Conservation (phyloP, 805 yeast species). For the Schwanniomyces pseudopolymorphus region DNA sequence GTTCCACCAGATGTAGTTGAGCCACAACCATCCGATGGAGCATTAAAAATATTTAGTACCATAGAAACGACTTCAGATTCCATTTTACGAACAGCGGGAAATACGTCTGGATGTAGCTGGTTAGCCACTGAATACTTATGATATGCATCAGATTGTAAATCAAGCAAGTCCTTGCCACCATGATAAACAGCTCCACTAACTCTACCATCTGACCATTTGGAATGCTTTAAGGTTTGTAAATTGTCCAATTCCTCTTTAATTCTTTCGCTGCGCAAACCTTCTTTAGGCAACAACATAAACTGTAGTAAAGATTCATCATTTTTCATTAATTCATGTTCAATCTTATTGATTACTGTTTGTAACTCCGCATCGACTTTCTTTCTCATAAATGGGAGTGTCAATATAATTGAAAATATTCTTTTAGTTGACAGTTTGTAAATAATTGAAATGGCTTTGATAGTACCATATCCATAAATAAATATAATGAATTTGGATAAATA, state of each 20-base stretch:
- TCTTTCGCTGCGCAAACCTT: slow-evolving; percentile 51
- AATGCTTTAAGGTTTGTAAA: slow-evolving; percentile 53
- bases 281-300: slow-evolving; percentile 53
- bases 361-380: slow-evolving; percentile 63
- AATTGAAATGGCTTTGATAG: slow-evolving; percentile 24
- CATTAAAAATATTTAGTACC: slow-evolving; percentile 80
- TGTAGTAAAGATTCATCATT: slow-evolving; percentile 47
- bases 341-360: slow-evolving; percentile 36
- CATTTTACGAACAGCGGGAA: slow-evolving; percentile 95
- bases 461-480: slow-evolving; percentile 38
- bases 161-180: slow-evolving; percentile 79
- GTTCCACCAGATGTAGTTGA: slow-evolving; percentile 94
- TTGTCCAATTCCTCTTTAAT: slow-evolving; percentile 54
- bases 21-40: slow-evolving; percentile 63
- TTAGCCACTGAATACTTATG: slow-evolving; percentile 81
- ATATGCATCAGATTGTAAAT: slow-evolving; percentile 76
- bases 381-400: slow-evolving; percentile 53
- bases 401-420: slow-evolving; percentile 26
- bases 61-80: slow-evolving; percentile 92
- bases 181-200: slow-evolving; percentile 97
- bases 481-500: slow-evolving; percentile 9
- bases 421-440: slow-evolving; percentile 17
- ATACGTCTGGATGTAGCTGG: slow-evolving; percentile 95
- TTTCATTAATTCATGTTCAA: slow-evolving; percentile 60
- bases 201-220: slow-evolving; percentile 82